Conservation (phyloP, 305 asterid genomes). For the Fraxinus albicans region DNA sequence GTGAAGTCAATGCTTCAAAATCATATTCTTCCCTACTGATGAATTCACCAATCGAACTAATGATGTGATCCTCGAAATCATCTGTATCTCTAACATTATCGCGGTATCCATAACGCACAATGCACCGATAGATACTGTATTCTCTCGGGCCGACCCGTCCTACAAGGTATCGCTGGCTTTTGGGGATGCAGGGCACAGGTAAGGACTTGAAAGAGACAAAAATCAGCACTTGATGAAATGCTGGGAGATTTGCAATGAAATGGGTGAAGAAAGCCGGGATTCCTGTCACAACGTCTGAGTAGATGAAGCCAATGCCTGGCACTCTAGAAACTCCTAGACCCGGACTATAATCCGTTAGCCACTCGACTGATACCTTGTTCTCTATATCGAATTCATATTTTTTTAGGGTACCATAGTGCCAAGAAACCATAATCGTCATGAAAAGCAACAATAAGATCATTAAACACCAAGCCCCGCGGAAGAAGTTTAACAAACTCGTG, state of each 20-base stretch:
- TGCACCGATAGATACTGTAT: constrained; percentile 69
- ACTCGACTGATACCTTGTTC: constrained; percentile 75
- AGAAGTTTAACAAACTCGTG: constrained; percentile 55
- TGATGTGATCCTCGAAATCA: constrained; percentile 75
- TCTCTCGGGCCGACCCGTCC: constrained; percentile 83
- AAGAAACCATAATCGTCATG: constrained; percentile 60
- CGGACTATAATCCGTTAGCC: constrained; percentile 82
- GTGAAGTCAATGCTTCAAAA: constrained; percentile 43
- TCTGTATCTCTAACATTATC: constrained; percentile 65
- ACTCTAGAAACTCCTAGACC: constrained; percentile 76
- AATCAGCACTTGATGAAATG: constrained; percentile 75
- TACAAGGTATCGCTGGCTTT: constrained; percentile 55
- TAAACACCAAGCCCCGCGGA: constrained; percentile 80
- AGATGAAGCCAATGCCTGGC: constrained; percentile 81
- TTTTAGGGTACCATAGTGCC: constrained; percentile 93
- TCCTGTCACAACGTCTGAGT: constrained; percentile 69
- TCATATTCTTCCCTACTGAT: constrained; percentile 61
- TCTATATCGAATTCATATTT: constrained; percentile 72
- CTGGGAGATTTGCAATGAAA: constrained; percentile 83
- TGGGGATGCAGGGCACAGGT: constrained; percentile 66
- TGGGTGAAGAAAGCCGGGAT: constrained; percentile 91
- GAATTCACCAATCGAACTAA: constrained; percentile 78
- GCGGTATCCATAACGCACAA: constrained; percentile 71
- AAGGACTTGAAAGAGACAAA: constrained; percentile 79
- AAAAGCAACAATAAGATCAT: constrained; percentile 47